Evolutionary conservation across 169 alveolate species (phyloP).

Genomic region (Cystoisospora suis): DNA sequence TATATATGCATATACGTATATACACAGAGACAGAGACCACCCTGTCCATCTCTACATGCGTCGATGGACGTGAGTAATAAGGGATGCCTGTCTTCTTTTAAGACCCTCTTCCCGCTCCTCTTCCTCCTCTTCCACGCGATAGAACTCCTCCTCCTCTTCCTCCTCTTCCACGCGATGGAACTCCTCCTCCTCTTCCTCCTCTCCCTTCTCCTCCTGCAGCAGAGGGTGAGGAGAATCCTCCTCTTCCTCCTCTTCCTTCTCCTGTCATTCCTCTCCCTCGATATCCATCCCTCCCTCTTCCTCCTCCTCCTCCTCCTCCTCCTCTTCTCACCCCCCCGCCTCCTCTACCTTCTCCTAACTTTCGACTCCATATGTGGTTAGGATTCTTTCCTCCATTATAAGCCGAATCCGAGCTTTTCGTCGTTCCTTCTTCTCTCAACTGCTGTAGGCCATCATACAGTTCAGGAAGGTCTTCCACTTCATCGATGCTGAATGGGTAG

Average conservation of each 20-base stretch:
- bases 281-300: background rate
- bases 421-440: background rate
- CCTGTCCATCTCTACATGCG: no score
- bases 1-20: background rate
- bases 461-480: constrained; percentile 16
- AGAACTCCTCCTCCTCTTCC: constrained; percentile 9
- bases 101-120: background rate
- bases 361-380: constrained; percentile 22
- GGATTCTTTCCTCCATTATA: background rate
- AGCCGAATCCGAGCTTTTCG: background rate
- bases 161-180: background rate
- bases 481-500: constrained; percentile 17
- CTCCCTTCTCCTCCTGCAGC: background rate
- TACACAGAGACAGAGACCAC: no score
- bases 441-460: constrained; percentile 3
- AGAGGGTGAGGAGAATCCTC: no score
- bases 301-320: background rate
- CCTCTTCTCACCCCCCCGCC: background rate
- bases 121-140: background rate
- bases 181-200: background rate
- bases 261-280: background rate
- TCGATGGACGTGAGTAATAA: background rate
- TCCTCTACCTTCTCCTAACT: background rate
- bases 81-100: background rate
- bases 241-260: background rate